Evolutionary conservation across 257 asterid species (phyloP), one percentile per base, ranked within the genome.

Genomic region (Penstemon newberryi): DNA sequence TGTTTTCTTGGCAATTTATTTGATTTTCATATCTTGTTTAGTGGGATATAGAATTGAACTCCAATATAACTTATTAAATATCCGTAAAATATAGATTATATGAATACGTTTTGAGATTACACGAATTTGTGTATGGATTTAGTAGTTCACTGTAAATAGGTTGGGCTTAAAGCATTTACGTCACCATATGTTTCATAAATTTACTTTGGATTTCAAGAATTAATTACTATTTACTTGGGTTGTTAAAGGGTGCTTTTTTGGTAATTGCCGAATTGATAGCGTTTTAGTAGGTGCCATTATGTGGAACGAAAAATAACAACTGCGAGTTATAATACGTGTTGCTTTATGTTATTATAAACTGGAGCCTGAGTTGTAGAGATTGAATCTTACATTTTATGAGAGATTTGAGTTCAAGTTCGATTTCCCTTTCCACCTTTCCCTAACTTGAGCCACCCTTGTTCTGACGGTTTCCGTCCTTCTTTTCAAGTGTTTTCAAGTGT

Each of bases 191-290:
- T 42, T 3, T 54, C 36, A 25, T 40, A 3, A 18, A 6, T 18
- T 43, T 51, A 40, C 36, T 46, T 66, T 62, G 49, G 61, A 56
- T 63, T 75, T 15, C 38, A 33, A 41, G 10, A 46, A 69, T 60
- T 8, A 46, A 61, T 59, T 46, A 49, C 61, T 67, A 8, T 60
- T 69, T 55, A 13, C 62, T 54, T 55, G 58, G 43, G 9, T 54
- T 44, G 12, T 19, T 44, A 62, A 70, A 25, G 36, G 42, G 33
- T 25, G 2, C 2, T 25, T 25, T 25, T 25, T 1, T 25, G 33
- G 33, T 25, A 25, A 25, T 25, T 25, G 33, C 0, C 45, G 65
- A 63, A 8, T 44, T 15, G 45, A n/a, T 15, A 45, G 56, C 47
- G 18, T 45, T 37, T 60, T 67, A 51, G 13, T 8, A 50, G 60